Conservation (phyloP, 192 early-diverging fungal genomes). For the Coemansia sp. region DNA sequence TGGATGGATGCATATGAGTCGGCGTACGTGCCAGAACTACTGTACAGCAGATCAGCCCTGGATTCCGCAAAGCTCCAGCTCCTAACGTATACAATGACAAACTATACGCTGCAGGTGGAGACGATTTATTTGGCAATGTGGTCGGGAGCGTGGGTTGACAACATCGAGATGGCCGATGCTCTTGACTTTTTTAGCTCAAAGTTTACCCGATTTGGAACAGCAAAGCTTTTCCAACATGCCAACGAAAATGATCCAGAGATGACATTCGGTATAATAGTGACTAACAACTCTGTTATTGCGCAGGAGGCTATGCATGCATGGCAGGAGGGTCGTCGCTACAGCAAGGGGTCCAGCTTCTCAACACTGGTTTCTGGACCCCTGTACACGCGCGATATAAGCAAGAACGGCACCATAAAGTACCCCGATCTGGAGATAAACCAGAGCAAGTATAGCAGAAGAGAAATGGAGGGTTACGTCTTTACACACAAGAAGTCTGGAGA, state of each 20-base stretch:
- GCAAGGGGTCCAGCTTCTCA: background rate
- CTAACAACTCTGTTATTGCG: background rate
- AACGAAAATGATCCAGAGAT: background rate
- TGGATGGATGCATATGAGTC: slow-evolving; percentile 4
- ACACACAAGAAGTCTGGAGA: background rate
- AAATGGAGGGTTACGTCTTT: background rate
- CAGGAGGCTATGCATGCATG: slow-evolving; percentile 3
- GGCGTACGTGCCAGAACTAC: background rate
- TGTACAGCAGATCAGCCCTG: background rate
- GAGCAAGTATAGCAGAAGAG: background rate
- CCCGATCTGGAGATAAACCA: background rate
- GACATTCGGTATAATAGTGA: slow-evolving; percentile 1
- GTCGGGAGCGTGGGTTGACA: slow-evolving; percentile 1
- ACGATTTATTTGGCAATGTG: background rate
- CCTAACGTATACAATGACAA: background rate
- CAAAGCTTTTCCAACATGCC: slow-evolving; percentile 2
- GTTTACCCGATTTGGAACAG: background rate
- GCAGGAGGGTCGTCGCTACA: background rate
- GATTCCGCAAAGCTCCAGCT: background rate
- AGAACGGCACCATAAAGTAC: background rate
- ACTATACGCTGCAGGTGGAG: background rate
- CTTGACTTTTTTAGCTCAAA: background rate
- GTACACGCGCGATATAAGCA: background rate
- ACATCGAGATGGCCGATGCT: background rate
- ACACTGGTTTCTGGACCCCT: background rate